Conservation (phyloP, 2,329 filamentous ascomycete species). For the Colletotrichum sidae region DNA sequence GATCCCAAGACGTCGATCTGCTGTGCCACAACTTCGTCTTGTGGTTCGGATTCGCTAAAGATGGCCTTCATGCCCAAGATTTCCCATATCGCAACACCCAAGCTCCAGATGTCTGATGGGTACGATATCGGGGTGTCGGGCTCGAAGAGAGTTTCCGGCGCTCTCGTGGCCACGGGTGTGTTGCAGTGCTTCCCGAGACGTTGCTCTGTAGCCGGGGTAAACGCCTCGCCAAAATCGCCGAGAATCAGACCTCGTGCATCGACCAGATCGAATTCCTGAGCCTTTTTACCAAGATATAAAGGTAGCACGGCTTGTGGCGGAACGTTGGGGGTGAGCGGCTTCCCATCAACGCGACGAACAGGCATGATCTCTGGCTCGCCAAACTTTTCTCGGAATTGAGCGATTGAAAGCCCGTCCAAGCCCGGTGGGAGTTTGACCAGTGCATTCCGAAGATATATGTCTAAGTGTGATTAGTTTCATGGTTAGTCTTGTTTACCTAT, state of each 20-base stretch:
- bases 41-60: conserved; percentile 37
- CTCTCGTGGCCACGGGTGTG: conserved; percentile 33
- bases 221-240: conserved; percentile 49
- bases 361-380: conserved; percentile 44
- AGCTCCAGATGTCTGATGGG: conserved; percentile 40
- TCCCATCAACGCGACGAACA: conserved; percentile 41
- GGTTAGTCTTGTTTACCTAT: background rate
- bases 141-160: conserved; percentile 26
- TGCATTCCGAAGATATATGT: background rate
- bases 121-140: conserved; percentile 21
- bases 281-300: conserved; percentile 39
- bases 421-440: background rate
- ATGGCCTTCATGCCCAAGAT: conserved; percentile 41
- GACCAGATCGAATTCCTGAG: conserved; percentile 40
- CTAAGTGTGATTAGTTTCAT: background rate
- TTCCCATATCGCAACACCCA: conserved; percentile 40
- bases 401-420: conserved; percentile 41
- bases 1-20: conserved; percentile 41
- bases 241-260: conserved; percentile 45
- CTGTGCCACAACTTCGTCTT: conserved; percentile 40
- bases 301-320: conserved; percentile 42
- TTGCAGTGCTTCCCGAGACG: conserved; percentile 41
- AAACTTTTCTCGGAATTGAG: conserved; percentile 46
- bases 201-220: conserved; percentile 39
- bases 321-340: conserved; percentile 42